Percentiles rank a stretch among this genome's conserved stretches.
Conservation (phyloP, 768 basidiomycete species). For the Russula sp. region DNA sequence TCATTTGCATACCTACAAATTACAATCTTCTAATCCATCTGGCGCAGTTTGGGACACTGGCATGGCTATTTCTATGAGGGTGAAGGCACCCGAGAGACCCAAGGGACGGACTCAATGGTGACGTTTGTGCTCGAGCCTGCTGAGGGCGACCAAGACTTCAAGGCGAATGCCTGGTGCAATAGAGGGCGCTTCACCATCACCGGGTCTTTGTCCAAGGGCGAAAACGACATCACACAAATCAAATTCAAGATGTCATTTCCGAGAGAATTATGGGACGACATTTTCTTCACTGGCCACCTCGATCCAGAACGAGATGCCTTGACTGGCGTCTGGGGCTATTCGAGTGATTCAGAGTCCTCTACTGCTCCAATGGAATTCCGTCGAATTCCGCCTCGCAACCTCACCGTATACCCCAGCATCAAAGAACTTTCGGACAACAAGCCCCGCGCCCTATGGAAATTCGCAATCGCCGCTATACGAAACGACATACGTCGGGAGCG, state of each 20-base stretch:
- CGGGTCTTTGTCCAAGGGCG: constrained; percentile 17
- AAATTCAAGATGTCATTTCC: constrained; percentile 18
- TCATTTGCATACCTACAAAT: background rate
- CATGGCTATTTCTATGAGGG: constrained; percentile 11
- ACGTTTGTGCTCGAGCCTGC: constrained; percentile 9
- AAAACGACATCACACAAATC: constrained; percentile 15
- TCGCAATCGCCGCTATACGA: constrained; percentile 25
- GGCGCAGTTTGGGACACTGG: constrained; percentile 14
- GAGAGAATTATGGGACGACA: background rate
- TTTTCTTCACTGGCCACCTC: constrained; percentile 4
- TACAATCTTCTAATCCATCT: background rate
- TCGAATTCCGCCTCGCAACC: constrained; percentile 21
- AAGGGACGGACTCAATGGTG: constrained; percentile 3
- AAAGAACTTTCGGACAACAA: constrained; percentile 22
- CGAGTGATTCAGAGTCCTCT: background rate
- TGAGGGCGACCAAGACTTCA: constrained; percentile 6
- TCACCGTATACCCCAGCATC: constrained; percentile 25
- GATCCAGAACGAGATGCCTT: constrained; percentile 6
- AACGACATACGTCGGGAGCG: constrained; percentile 22
- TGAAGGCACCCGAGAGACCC: background rate
- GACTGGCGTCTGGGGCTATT: constrained; percentile 1
- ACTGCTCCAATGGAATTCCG: constrained; percentile 23
- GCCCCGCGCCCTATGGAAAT: constrained; percentile 29
- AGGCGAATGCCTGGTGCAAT: constrained; percentile 9
- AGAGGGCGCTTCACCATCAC: constrained; percentile 17